Percentiles rank a stretch among this genome's conserved stretches.
phyloP scores from a whole-genome alignment of 495 filamentous ascomycete genomes.

The Melanomma pulvis-pyrius region DNA sequence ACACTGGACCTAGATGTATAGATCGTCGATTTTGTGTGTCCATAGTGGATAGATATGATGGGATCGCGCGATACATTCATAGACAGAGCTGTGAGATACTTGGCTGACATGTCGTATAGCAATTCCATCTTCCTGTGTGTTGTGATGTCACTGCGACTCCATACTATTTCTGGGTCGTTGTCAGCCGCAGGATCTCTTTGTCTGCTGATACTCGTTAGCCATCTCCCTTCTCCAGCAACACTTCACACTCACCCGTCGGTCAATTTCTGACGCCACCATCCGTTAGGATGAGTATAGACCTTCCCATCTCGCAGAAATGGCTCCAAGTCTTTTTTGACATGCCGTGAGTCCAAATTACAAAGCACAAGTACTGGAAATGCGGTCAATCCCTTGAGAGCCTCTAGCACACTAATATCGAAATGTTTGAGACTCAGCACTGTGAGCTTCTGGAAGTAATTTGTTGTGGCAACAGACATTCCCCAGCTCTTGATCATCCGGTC shows the following conservation, averaged over 20 bases:
- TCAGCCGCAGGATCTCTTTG: neutral
- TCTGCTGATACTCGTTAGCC: neutral
- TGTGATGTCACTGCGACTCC: slow-evolving; percentile 3
- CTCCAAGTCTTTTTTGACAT: neutral
- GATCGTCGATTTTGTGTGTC: neutral
- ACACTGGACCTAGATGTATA: neutral
- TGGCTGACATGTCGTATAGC: neutral
- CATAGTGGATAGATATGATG: slow-evolving; percentile 1
- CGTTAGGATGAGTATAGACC: slow-evolving; percentile 51
- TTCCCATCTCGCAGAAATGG: neutral
- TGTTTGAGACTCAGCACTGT: slow-evolving; percentile 15
- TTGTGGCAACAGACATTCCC: neutral
- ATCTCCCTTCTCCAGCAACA: neutral
- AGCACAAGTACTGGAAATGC: slow-evolving; percentile 17
- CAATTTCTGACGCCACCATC: neutral
- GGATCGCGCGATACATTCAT: neutral
- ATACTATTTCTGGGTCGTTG: neutral
- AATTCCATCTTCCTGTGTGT: slow-evolving; percentile 6
- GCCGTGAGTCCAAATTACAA: slow-evolving; percentile 3
- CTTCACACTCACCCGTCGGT: neutral
- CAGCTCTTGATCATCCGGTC: slow-evolving; percentile 1
- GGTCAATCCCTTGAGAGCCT: slow-evolving; percentile 2
- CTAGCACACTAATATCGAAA: slow-evolving; percentile 4
- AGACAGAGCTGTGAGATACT: neutral
- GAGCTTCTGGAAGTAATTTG: neutral